Base-by-base conservation (phyloP, 2,329 filamentous ascomycete species). In the Penicillium digitatum region DNA sequence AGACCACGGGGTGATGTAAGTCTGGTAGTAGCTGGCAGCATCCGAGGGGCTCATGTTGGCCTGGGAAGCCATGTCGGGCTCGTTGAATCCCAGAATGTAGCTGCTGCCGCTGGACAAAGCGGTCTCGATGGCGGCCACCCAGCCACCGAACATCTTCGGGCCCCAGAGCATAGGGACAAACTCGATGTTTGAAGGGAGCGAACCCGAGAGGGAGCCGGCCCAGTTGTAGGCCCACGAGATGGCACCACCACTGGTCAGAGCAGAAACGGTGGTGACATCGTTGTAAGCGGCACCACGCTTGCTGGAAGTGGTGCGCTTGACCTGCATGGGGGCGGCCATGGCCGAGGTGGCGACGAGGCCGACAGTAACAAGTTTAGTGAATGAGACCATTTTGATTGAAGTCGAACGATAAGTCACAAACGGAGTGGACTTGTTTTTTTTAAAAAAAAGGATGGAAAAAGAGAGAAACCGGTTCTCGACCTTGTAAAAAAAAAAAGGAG, bases 121-220 rank as follows among this genome's bases (percentile, higher is more conserved):
- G 8, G 64, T 65, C 32, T 70, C 61, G 52, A 74, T 68, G 46
- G 69, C 68, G 10, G 64, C 50, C 24, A 64, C 44, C 74, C 74
- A 78, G 46, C 56, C 61, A 31, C 55, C 58, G 57, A 75, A 70
- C 59, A 70, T 66, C 49, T 72, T 71, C 14, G 59, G 40, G 24
- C 75, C 73, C 76, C 76, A 78, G 55, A 78, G 71, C 72, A 77
- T 76, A 29, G 77, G 76, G 10, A 78, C 71, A 59, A 67, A 79
- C 50, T 78, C 74, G 48, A 74, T 63, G 26, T 67, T 66, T 4
- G 57, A 55, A 29, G 73, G 66, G 5, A 74, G 57, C 6, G 34
- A 44, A 18, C 75, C 74, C 29, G 56, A 61, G 24, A 66, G 39
- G 22, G 57, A 56, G 43, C 65, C 56, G 43, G 66, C 75, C 77